These are phyloP conservation scores for Gossypium gossypioides DNA, from an alignment of 441 rosid species.

Conservation along the genomic window DNA sequence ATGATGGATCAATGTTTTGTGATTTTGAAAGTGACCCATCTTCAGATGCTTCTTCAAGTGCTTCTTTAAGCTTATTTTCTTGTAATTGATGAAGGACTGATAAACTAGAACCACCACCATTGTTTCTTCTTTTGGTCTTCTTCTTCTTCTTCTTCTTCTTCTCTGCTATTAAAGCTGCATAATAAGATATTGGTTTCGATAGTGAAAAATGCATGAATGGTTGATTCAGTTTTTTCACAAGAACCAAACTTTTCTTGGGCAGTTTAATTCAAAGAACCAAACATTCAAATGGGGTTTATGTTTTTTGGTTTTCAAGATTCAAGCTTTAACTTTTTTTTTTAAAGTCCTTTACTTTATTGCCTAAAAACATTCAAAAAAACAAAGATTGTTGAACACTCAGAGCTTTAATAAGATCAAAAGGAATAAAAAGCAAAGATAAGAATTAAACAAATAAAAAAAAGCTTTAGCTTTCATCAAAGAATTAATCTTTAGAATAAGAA, in stretches of 20 bases:
- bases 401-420: constrained; percentile 18
- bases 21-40: constrained; percentile 51
- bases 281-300: too few relatives aligned
- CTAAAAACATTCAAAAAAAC: constrained; percentile 29
- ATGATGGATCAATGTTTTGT: constrained; percentile 40
- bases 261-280: too few relatives aligned
- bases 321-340: constrained; percentile 13
- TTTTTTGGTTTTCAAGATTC: neutral
- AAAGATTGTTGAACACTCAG: constrained; percentile 22
- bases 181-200: constrained; percentile 64
- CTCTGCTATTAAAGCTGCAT: constrained; percentile 48
- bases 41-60: constrained; percentile 61
- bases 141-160: constrained; percentile 23
- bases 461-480: constrained; percentile 36
- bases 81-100: constrained; percentile 43
- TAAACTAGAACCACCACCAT: constrained; percentile 25
- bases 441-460: constrained; percentile 17
- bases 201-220: constrained; percentile 56
- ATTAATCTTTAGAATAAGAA: constrained; percentile 29
- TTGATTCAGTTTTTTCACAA: neutral
- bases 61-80: constrained; percentile 52
- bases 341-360: constrained; percentile 22
- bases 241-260: too few relatives aligned
- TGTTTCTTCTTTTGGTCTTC: constrained; percentile 39
- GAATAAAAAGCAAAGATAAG: constrained; percentile 24